Evolutionary conservation across 257 asterid species (phyloP).

Genomic region (Ligustrum vulgare): DNA sequence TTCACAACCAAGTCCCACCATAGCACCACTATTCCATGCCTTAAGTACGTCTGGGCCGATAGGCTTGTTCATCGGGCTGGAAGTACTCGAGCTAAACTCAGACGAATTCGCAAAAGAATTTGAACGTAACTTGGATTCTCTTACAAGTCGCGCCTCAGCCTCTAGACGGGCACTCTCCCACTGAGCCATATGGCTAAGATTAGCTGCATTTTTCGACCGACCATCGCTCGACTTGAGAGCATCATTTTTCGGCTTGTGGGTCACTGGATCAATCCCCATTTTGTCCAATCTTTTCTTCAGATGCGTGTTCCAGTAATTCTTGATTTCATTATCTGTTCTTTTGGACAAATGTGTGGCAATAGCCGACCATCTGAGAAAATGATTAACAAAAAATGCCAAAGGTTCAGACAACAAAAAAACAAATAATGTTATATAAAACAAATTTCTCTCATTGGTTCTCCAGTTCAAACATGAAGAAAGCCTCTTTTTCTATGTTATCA

Average conservation of each 20-base stretch:
- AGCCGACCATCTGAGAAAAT: conserved; percentile 80
- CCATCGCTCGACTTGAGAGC: conserved; percentile 62
- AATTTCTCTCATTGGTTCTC: background rate
- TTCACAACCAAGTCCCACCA: conserved; percentile 33
- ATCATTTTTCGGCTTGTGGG: conserved; percentile 80
- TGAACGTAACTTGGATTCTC: conserved; percentile 70
- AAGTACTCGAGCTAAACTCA: conserved; percentile 38
- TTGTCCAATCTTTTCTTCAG: conserved; percentile 73
- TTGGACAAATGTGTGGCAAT: conserved; percentile 86
- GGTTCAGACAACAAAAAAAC: conserved; percentile 22
- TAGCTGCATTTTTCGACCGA: conserved; percentile 71
- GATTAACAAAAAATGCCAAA: conserved; percentile 11
- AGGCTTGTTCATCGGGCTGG: conserved; percentile 40
- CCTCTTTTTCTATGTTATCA: conserved; percentile 14
- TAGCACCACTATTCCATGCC: conserved; percentile 44
- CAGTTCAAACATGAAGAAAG: background rate
- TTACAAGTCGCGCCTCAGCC: conserved; percentile 80
- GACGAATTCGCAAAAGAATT: conserved; percentile 29
- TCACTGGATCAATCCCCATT: conserved; percentile 88
- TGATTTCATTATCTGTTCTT: conserved; percentile 83
- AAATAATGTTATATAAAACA: conserved; percentile 22
- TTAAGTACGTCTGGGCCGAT: conserved; percentile 44
- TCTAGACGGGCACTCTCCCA: conserved; percentile 97
- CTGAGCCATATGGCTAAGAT: conserved; percentile 95
- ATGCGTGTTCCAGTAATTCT: conserved; percentile 90